Evolutionary conservation across 139 green algal genomes (phyloP), one percentile per base, ranked within the genome.

Genomic region (Chlamydomonas urium): DNA sequence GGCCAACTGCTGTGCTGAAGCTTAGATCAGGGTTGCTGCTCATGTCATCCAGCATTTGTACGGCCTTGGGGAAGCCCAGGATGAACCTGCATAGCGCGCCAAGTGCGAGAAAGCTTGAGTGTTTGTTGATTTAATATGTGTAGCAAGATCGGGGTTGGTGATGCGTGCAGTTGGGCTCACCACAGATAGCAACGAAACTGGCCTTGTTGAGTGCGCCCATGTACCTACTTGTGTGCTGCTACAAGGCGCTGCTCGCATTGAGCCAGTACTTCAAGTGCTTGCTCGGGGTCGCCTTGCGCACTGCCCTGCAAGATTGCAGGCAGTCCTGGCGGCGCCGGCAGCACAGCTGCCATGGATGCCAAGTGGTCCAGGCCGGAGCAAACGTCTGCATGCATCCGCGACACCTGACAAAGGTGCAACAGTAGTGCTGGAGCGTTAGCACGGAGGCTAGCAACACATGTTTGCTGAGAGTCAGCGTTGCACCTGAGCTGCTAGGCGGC

Each of bases 1-100:
- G n/a, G n/a, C n/a, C n/a, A n/a, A n/a, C n/a, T n/a, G n/a, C n/a
- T n/a, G 53, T 31, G 19, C 19, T 29, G 53, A 62, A 62, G 53
- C 19, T 62, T 6, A 67, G 29, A 26, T 67, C 60, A 8, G 60
- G 60, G 33, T 67, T 67, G 31, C 32, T 45, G 32, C 32, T 47
- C 60, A 67, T 47, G 32, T 67, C 60, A 8, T 67, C 26, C 60
- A 67, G 60, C 33, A 67, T 8, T 26, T 67, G 31, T 4, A 26
- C 32, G 8, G 60, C 60, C 60, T 67, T 67, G 60, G 60, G 60
- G 26, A 67, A 37, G 32, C 60, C 33, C 4, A 38, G 29, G 5
- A 67, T 63, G 53, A 63, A 63, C 19, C 53, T 63, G 53, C 10
- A 26, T 63, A 26, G 21, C 21, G 45, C 45, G n/a, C n/a, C n/a